Conservation (phyloP, 2,329 filamentous ascomycete genomes). For the Malbranchea zuffiana region DNA sequence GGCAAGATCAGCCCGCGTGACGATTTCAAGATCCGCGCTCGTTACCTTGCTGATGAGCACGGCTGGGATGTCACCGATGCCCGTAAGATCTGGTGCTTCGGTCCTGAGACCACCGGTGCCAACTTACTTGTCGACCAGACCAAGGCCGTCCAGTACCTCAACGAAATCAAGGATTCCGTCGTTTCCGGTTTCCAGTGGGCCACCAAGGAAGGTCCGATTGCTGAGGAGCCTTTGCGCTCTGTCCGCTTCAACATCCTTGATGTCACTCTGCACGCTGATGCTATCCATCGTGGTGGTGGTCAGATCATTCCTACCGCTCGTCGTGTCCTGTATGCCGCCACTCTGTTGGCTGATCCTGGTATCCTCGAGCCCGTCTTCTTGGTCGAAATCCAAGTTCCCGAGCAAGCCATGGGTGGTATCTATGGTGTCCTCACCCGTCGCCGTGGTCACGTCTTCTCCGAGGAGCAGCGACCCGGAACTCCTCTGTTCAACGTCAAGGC, state of each 20-base stretch:
- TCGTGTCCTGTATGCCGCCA: conserved; percentile 90
- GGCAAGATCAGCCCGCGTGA: conserved; percentile 93
- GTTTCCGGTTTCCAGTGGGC: conserved; percentile 99
- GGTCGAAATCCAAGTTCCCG: conserved; percentile 97
- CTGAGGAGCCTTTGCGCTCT: conserved; percentile 95
- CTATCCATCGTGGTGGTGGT: conserved; percentile 98
- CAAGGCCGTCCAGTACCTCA: conserved; percentile 99
- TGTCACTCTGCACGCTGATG: conserved; percentile 98
- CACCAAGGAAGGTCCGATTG: conserved; percentile 90
- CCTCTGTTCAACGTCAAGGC: conserved; percentile 99
- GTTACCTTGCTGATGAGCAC: conserved; percentile 89
- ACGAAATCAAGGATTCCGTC: conserved; percentile 99
- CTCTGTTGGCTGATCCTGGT: conserved; percentile 80
- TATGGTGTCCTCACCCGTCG: conserved; percentile 96
- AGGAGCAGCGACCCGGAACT: conserved; percentile 96
- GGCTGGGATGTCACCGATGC: conserved; percentile 99
- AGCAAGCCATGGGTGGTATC: conserved; percentile 98
- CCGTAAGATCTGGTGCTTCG: conserved; percentile 99
- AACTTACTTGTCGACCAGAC: conserved; percentile 99
- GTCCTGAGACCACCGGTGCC: conserved; percentile 92
- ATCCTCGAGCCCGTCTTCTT: conserved; percentile 97
- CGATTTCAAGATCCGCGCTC: conserved; percentile 97
- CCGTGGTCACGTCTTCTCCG: conserved; percentile 97
- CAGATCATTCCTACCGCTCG: conserved; percentile 97
- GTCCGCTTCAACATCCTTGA: conserved; percentile 98